A percentile compares a stretch with the other conserved stretches of the same genome.
phyloP scores from a whole-genome alignment of 73 alveolate species.

The Uronychia binucleata region DNA sequence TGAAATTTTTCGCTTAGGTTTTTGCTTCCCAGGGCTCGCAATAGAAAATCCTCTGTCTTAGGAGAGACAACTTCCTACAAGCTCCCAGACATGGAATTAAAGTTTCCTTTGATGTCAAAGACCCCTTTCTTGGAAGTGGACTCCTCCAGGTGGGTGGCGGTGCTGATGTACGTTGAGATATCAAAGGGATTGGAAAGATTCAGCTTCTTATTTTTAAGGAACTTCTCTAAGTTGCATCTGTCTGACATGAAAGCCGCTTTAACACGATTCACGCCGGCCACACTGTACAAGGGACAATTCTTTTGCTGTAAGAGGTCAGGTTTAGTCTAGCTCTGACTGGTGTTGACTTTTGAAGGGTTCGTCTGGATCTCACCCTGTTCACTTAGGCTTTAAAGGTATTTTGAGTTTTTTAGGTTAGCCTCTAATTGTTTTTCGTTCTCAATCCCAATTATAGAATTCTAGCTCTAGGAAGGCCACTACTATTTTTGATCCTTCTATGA shows the following conservation, averaged over 20 bases:
- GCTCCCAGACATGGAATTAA: no score
- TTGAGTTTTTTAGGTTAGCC: neutral
- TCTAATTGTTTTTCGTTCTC: no score
- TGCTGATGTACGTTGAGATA: neutral
- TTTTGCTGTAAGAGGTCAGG: no score
- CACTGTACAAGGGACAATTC: neutral
- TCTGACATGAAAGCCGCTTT: neutral
- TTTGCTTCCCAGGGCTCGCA: neutral
- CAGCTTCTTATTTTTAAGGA: neutral
- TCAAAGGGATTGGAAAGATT: neutral
- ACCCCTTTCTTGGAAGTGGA: neutral
- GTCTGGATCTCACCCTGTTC: neutral
- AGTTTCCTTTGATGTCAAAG: no score
- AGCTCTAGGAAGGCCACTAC: no score
- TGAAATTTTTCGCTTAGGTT: neutral
- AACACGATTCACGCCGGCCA: neutral
- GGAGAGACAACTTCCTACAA: no score
- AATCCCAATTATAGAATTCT: no score
- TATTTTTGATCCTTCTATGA: no score
- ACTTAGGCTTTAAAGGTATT: neutral
- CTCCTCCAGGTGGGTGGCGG: neutral
- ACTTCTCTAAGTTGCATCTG: neutral
- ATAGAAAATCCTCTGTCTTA: neutral
- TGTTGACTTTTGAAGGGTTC: neutral
- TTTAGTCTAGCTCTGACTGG: neutral